Evolutionary conservation across 495 filamentous ascomycete species (phyloP).

Genomic region (Wilcoxina mikolae): DNA sequence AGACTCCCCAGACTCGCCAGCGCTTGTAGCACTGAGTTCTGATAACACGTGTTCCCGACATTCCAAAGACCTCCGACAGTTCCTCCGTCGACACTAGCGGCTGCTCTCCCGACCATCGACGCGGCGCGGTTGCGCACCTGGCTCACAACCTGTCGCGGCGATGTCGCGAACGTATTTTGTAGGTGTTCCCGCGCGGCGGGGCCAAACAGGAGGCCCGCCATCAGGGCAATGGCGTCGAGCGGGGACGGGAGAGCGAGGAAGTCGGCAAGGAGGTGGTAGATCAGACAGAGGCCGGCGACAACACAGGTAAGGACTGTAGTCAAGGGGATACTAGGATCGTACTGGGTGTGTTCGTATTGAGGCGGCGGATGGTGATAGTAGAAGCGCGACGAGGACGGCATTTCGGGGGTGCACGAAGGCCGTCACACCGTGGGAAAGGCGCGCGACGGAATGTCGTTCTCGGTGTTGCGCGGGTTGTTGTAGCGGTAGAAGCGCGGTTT

Average conservation of each 20-base stretch:
- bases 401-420: constrained; percentile 1
- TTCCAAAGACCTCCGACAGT: constrained; percentile 57
- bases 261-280: constrained; percentile 20
- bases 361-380: constrained; percentile 2
- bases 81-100: constrained; percentile 5
- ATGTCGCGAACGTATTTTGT: constrained; percentile 13
- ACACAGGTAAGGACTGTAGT: constrained; percentile 11
- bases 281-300: constrained; percentile 4
- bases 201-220: constrained; percentile 19
- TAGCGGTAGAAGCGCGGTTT: no score
- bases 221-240: constrained; percentile 11
- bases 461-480: no score
- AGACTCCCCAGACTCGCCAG: constrained; percentile 51
- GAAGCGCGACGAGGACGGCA: constrained; percentile 3
- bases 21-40: constrained; percentile 81
- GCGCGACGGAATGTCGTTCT: background rate
- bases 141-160: constrained; percentile 7
- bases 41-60: constrained; percentile 88
- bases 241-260: constrained; percentile 14
- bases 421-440: background rate
- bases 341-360: background rate
- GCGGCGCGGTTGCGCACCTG: constrained; percentile 18
- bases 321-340: constrained; percentile 13
- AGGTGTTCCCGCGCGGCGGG: constrained; percentile 18
- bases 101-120: constrained; percentile 5